Conservation (phyloP, 192 early-diverging fungal species). For the Backusella macrospora region DNA sequence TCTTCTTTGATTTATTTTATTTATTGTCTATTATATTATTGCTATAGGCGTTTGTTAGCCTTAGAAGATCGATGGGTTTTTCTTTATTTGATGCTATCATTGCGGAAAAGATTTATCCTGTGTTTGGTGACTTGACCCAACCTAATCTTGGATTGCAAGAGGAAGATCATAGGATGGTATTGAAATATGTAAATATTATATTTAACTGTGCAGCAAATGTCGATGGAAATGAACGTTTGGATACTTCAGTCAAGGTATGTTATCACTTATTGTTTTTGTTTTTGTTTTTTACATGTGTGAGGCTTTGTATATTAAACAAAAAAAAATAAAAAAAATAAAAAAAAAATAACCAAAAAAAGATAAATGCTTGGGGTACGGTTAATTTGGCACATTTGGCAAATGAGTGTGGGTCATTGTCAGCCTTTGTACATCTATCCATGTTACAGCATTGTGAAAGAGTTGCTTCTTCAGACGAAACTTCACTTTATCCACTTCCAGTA, state of each 20-base stretch:
- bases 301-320: neutral
- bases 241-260: slow-evolving; percentile 51
- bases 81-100: slow-evolving; percentile 41
- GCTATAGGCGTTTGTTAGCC: slow-evolving; percentile 44
- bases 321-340: neutral
- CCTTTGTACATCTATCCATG: slow-evolving; percentile 38
- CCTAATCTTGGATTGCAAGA: slow-evolving; percentile 44
- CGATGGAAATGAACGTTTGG: slow-evolving; percentile 47
- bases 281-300: neutral
- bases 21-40: too few species aligned
- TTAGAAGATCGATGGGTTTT: slow-evolving; percentile 37
- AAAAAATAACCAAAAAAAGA: slow-evolving; percentile 14
- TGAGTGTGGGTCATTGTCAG: slow-evolving; percentile 31
- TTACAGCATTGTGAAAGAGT: slow-evolving; percentile 9
- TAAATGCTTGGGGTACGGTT: slow-evolving; percentile 36
- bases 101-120: slow-evolving; percentile 45
- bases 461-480: neutral
- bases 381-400: slow-evolving; percentile 35
- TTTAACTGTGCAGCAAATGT: slow-evolving; percentile 54
- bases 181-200: slow-evolving; percentile 45
- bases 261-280: neutral
- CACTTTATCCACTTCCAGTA: slow-evolving; percentile 17
- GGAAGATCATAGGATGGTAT: slow-evolving; percentile 39
- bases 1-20: neutral
- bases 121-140: slow-evolving; percentile 45